Evolutionary conservation across 768 basidiomycete species (phyloP).

Genomic region (Chalciporus sphaerocephalus): DNA sequence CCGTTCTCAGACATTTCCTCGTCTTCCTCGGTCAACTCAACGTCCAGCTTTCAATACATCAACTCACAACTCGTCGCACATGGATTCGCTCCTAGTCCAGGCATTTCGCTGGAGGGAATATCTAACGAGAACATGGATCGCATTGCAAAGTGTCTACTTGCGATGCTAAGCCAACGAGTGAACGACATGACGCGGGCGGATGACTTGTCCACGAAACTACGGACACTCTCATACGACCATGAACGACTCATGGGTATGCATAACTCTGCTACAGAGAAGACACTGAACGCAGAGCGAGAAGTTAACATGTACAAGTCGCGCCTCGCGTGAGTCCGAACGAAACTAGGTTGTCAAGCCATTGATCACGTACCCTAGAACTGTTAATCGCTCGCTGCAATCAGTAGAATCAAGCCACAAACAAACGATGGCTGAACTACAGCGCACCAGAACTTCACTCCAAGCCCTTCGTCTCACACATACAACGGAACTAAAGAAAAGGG

Average conservation of each 20-base stretch:
- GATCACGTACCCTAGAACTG: slow-evolving; percentile 36
- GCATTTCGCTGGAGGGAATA: slow-evolving; percentile 65
- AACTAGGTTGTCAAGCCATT: slow-evolving; percentile 1
- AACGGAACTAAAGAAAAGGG: slow-evolving; percentile 73
- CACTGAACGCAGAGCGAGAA: slow-evolving; percentile 76
- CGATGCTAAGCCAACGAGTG: slow-evolving; percentile 70
- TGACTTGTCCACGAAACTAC: slow-evolving; percentile 65
- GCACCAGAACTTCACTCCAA: slow-evolving; percentile 65
- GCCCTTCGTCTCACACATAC: slow-evolving; percentile 64
- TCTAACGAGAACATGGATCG: slow-evolving; percentile 50
- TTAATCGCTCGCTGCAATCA: slow-evolving; percentile 50
- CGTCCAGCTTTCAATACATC: slow-evolving; percentile 69
- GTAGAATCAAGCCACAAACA: slow-evolving; percentile 68
- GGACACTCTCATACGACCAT: slow-evolving; percentile 77
- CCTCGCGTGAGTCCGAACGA: slow-evolving; percentile 50
- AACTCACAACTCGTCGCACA: slow-evolving; percentile 81
- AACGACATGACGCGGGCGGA: slow-evolving; percentile 80
- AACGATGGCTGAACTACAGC: slow-evolving; percentile 64
- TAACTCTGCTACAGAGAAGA: slow-evolving; percentile 50
- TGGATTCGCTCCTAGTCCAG: slow-evolving; percentile 63
- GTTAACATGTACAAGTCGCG: slow-evolving; percentile 68
- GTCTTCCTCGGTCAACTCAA: slow-evolving; percentile 41
- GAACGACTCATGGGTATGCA: slow-evolving; percentile 71
- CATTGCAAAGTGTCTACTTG: slow-evolving; percentile 69
- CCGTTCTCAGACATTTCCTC: slow-evolving; percentile 41